Conservation (phyloP, 2,329 filamentous ascomycete genomes). For the Alternaria novae-zelandiae region DNA sequence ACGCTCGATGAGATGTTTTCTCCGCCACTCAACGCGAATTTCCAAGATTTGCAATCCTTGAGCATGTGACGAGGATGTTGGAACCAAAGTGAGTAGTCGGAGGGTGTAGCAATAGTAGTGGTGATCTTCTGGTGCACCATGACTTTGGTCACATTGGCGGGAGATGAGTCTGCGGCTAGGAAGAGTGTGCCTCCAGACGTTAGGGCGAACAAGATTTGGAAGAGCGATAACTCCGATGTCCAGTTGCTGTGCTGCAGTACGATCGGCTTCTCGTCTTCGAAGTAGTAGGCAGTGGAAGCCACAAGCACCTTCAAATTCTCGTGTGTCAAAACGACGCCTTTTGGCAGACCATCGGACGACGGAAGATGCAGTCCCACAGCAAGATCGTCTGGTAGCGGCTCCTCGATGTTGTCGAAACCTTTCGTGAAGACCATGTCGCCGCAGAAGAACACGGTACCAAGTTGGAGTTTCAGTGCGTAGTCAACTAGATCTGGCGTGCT, state of each 20-base stretch:
- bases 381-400: conserved; percentile 15
- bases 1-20: not conserved
- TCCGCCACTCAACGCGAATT: not conserved
- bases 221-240: not conserved
- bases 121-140: not conserved
- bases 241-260: not conserved
- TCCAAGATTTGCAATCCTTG: not conserved
- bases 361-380: conserved; percentile 4
- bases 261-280: not conserved
- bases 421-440: not conserved
- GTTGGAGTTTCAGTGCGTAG: not conserved
- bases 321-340: not conserved
- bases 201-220: not conserved
- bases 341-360: not conserved
- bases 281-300: not conserved
- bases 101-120: conserved; percentile 1
- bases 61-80: not conserved
- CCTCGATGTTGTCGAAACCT: not conserved
- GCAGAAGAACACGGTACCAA: not conserved
- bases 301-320: not conserved
- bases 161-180: not conserved
- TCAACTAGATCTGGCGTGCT: not conserved
- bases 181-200: not conserved
- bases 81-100: conserved; percentile 2
- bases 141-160: not conserved